Conservation (phyloP, 2,329 filamentous ascomycete species). For the Penicillium sp. region DNA sequence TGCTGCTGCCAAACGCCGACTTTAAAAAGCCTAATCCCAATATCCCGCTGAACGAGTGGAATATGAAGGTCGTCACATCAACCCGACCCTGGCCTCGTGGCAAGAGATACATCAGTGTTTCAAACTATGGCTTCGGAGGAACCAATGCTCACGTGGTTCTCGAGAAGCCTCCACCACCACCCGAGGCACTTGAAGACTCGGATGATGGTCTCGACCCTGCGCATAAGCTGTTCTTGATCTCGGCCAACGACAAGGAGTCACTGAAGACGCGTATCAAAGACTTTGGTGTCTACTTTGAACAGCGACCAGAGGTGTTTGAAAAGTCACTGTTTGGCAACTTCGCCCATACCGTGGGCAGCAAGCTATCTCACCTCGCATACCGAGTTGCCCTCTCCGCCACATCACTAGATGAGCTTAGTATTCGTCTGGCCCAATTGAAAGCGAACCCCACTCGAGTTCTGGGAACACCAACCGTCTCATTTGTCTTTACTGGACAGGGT, state of each 20-base stretch:
- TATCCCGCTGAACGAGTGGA: constrained; percentile 25
- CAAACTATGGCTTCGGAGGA: constrained; percentile 31
- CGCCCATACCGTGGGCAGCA: constrained; percentile 27
- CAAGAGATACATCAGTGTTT: constrained; percentile 27
- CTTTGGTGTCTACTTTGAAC: constrained; percentile 27
- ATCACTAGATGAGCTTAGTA: constrained; percentile 22
- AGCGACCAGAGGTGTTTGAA: constrained; percentile 24
- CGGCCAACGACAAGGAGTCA: constrained; percentile 29
- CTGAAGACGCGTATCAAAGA: constrained; percentile 23
- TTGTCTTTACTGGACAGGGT: constrained; percentile 25
- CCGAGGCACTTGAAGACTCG: constrained; percentile 6
- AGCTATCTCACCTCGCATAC: constrained; percentile 27
- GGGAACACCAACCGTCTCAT: constrained; percentile 14
- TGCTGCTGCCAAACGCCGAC: constrained; percentile 27
- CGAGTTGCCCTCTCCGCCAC: constrained; percentile 23
- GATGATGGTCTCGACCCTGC: constrained; percentile 18
- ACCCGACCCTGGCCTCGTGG: constrained; percentile 28
- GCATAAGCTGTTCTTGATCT: constrained; percentile 24
- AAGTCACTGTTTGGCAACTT: constrained; percentile 25
- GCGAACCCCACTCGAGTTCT: constrained; percentile 21
- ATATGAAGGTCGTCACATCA: constrained; percentile 23
- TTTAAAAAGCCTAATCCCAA: constrained; percentile 32
- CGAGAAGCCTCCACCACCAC: constrained; percentile 14
- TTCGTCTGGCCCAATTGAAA: constrained; percentile 24
- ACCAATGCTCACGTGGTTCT: constrained; percentile 32